Conservation (phyloP, 257 asterid species). For the Lavandula angustifolia region DNA sequence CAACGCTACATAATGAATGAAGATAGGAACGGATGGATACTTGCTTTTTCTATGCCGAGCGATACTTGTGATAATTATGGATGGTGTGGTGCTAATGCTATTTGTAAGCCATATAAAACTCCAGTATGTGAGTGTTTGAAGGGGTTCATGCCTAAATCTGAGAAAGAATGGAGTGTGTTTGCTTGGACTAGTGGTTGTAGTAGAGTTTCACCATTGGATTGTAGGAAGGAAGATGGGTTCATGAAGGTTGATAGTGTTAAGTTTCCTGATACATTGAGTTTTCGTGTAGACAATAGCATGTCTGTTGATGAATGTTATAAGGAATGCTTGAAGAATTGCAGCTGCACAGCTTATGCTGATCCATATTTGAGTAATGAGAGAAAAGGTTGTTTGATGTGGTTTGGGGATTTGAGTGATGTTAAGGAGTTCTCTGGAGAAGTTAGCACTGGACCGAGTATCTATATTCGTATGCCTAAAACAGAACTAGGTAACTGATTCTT, state of each 20-base stretch:
- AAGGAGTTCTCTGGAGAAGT: constrained; percentile 2
- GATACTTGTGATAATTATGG: constrained; percentile 43
- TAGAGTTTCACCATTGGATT: constrained; percentile 16
- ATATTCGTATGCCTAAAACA: constrained; percentile 27
- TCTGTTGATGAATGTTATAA: constrained; percentile 6
- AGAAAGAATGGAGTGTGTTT: constrained; percentile 30
- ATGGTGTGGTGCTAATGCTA: constrained; percentile 41
- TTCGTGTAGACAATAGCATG: not conserved
- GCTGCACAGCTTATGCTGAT: constrained; percentile 30
- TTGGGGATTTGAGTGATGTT: constrained; percentile 27
- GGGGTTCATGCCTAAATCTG: constrained; percentile 44
- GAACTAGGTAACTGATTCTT: constrained; percentile 15
- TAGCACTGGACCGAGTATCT: not conserved
- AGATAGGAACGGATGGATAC: constrained; percentile 22
- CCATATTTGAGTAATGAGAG: not conserved
- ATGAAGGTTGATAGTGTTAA: constrained; percentile 19
- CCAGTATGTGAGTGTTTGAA: constrained; percentile 41
- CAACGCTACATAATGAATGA: constrained; percentile 26
- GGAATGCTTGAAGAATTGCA: constrained; percentile 30
- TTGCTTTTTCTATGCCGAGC: constrained; percentile 1
- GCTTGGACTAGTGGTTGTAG: constrained; percentile 40
- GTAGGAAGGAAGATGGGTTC: constrained; percentile 30
- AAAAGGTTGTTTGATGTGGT: constrained; percentile 29
- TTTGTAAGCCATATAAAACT: constrained; percentile 32
- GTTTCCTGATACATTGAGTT: constrained; percentile 23